Evolutionary conservation across 2,329 filamentous ascomycete species (phyloP).

Genomic region (Cercospora sojina): DNA sequence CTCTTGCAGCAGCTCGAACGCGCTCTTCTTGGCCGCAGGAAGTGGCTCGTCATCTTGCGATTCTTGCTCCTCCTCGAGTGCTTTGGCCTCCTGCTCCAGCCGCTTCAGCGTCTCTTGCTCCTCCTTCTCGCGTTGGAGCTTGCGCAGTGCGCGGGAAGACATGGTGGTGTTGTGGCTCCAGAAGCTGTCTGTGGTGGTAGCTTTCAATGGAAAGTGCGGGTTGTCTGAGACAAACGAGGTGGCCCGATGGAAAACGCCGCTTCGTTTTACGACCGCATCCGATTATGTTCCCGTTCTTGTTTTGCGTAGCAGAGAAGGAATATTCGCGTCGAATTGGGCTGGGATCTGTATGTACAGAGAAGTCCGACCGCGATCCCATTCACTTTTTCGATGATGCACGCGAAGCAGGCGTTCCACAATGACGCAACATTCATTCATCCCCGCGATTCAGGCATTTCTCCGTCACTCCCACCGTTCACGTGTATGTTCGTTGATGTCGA

Average conservation of each 20-base stretch:
- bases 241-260: background rate
- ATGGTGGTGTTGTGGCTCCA: slow-evolving; percentile 42
- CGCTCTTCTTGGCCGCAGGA: slow-evolving; percentile 39
- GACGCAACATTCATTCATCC: slow-evolving; percentile 9
- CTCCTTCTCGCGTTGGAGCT: slow-evolving; percentile 62
- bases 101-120: slow-evolving; percentile 53
- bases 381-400: background rate
- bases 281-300: background rate
- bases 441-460: slow-evolving; percentile 12
- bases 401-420: slow-evolving; percentile 4
- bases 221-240: background rate
- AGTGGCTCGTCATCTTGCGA: slow-evolving; percentile 41
- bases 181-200: background rate
- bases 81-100: slow-evolving; percentile 31
- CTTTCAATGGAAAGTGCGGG: background rate
- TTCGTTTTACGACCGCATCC: background rate
- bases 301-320: background rate
- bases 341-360: background rate
- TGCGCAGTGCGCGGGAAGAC: slow-evolving; percentile 66
- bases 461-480: background rate
- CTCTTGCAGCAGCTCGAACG: slow-evolving; percentile 49
- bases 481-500: background rate
- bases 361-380: background rate
- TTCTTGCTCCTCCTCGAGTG: slow-evolving; percentile 38
- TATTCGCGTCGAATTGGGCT: background rate